phyloP scores from a whole-genome alignment of 2,329 filamentous ascomycete genomes.

The Corynespora cassiicola region DNA sequence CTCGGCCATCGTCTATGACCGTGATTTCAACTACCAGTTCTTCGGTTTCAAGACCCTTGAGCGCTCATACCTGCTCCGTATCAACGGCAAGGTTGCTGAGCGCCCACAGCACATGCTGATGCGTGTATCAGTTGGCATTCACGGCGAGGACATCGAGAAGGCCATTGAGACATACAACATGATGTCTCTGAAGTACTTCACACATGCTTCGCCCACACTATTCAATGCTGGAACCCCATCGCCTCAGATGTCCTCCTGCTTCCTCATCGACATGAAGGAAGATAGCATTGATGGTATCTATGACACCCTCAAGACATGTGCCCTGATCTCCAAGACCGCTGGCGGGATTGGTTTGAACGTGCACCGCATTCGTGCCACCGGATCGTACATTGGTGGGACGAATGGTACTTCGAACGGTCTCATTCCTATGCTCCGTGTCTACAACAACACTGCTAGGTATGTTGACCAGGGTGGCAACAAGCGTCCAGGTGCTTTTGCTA shows the following conservation, averaged over 20 bases:
- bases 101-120: conserved; percentile 99
- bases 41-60: conserved; percentile 99
- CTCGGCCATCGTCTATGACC: conserved; percentile 98
- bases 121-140: conserved; percentile 97
- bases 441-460: conserved; percentile 99
- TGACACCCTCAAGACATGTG: conserved; percentile 98
- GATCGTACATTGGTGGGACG: conserved; percentile 96
- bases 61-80: conserved; percentile 94
- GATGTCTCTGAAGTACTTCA: conserved; percentile 99
- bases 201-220: conserved; percentile 94
- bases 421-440: conserved; percentile 96
- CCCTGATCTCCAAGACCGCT: conserved; percentile 99
- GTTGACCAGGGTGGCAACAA: conserved; percentile 99
- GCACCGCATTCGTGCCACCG: conserved; percentile 95
- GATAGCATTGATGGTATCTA: conserved; percentile 99
- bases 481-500: conserved; percentile 96
- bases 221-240: conserved; percentile 98
- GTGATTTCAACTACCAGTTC: conserved; percentile 99
- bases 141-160: conserved; percentile 92
- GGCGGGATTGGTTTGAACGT: conserved; percentile 97
- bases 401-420: conserved; percentile 98
- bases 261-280: conserved; percentile 99
- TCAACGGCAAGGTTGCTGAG: conserved; percentile 95
- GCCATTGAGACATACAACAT: conserved; percentile 98
- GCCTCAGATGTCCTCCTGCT: conserved; percentile 95